A percentile compares a stretch with the other conserved stretches of the same genome.
phyloP scores from a whole-genome alignment of 108 stramenopile genomes.

The Pelagomonas calceolata region DNA sequence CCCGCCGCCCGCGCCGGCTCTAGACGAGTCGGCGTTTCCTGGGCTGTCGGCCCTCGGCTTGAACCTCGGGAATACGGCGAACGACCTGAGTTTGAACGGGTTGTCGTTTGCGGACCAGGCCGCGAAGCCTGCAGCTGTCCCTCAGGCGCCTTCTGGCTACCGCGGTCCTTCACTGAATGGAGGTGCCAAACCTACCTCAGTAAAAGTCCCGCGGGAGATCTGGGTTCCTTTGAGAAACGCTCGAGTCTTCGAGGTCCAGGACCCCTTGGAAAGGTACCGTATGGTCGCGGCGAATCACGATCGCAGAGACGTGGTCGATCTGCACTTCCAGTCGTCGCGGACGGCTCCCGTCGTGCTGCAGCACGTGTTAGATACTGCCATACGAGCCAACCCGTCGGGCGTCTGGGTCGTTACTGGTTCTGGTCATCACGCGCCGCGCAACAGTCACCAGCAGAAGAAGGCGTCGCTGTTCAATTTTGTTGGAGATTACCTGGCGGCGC shows the following conservation, averaged over 20 bases:
- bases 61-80: too few relatives aligned
- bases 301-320: constrained; percentile 9
- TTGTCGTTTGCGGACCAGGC: too few relatives aligned
- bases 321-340: constrained; percentile 10
- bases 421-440: constrained; percentile 11
- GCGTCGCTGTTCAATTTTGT: constrained; percentile 2
- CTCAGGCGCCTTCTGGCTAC: too few relatives aligned
- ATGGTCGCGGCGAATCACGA: neutral
- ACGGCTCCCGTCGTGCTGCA: constrained; percentile 7
- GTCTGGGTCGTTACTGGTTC: constrained; percentile 14
- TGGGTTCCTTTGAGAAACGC: neutral
- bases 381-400: neutral
- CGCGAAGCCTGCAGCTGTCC: too few relatives aligned
- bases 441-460: neutral
- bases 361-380: neutral
- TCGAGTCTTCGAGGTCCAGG: constrained; percentile 1
- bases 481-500: constrained; percentile 3
- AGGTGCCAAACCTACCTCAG: too few relatives aligned
- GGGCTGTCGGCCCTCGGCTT: too few relatives aligned
- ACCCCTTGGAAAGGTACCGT: constrained; percentile 7
- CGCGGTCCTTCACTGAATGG: too few relatives aligned
- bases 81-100: too few relatives aligned
- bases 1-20: too few relatives aligned
- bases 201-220: too few relatives aligned
- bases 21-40: too few relatives aligned